Percentiles rank a stretch among this genome's conserved stretches.
phyloP scores from a whole-genome alignment of 179 eudicot species.

The Corrigiola litoralis region DNA sequence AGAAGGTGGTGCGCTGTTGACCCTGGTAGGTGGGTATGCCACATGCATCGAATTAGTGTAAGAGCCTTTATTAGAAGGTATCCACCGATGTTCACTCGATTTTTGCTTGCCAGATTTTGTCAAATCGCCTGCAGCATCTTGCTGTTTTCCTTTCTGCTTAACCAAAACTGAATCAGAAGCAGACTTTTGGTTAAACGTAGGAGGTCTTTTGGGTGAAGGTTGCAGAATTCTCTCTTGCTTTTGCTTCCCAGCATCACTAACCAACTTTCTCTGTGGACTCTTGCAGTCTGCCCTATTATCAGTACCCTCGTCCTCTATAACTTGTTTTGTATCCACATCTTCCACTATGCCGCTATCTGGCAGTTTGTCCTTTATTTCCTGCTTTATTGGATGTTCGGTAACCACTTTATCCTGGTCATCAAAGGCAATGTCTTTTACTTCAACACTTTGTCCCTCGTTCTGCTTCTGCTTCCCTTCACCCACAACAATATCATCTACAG shows the following conservation, averaged over 20 bases:
- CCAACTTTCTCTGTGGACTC: constrained; percentile 37
- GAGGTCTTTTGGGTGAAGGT: constrained; percentile 42
- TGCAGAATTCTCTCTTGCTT: constrained; percentile 48
- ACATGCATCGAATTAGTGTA: constrained; percentile 77
- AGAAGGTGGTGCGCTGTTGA: constrained; percentile 69
- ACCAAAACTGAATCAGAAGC: constrained; percentile 44
- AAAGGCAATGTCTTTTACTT: constrained; percentile 32
- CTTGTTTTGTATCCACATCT: constrained; percentile 33
- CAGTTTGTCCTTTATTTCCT: constrained; percentile 22
- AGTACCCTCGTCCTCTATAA: constrained; percentile 24
- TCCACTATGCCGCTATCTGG: constrained; percentile 28
- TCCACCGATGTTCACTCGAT: constrained; percentile 57
- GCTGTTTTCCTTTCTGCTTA: constrained; percentile 41
- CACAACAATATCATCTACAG: constrained; percentile 34
- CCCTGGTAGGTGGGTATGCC: constrained; percentile 63
- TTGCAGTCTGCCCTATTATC: constrained; percentile 43
- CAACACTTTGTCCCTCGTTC: constrained; percentile 14
- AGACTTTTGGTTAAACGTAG: constrained; percentile 44
- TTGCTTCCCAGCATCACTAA: constrained; percentile 38
- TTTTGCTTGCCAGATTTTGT: constrained; percentile 45
- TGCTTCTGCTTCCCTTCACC: constrained; percentile 24
- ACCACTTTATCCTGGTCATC: constrained; percentile 28
- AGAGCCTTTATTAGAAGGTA: constrained; percentile 71
- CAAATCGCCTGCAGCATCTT: constrained; percentile 28
- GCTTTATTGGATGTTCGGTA: constrained; percentile 23